Conservation (phyloP, 345 rosid species). For the Mercurialis annua region DNA sequence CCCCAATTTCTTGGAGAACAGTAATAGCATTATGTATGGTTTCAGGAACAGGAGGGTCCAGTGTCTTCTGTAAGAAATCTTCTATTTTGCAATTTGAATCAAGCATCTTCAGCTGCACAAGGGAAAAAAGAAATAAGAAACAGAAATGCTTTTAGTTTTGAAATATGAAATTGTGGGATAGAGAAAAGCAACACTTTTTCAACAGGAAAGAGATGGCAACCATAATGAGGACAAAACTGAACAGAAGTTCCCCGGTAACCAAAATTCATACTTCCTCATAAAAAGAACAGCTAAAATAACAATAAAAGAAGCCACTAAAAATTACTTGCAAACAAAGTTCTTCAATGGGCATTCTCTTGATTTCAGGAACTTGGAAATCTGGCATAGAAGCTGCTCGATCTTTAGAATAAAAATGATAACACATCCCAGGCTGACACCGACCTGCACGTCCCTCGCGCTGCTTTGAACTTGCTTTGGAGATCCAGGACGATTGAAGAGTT, state of each 20-base stretch:
- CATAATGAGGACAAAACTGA: no score
- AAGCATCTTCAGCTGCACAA: conserved; percentile 72
- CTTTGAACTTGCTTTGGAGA: conserved; percentile 91
- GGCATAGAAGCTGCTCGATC: conserved; percentile 74
- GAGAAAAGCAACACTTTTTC: neutral
- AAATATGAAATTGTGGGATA: neutral
- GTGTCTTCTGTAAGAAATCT: conserved; percentile 63
- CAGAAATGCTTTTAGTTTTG: neutral
- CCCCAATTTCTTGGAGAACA: conserved; percentile 85
- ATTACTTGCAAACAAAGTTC: conserved; percentile 92
- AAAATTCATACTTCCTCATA: neutral
- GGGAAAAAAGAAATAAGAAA: neutral
- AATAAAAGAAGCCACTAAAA: neutral
- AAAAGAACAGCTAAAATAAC: neutral
- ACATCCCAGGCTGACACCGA: conserved; percentile 89
- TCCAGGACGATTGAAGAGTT: conserved; percentile 90
- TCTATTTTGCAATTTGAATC: conserved; percentile 64
- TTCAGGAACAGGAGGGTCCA: conserved; percentile 87
- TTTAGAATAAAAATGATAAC: conserved; percentile 87
- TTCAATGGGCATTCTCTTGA: conserved; percentile 86
- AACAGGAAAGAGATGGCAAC: no score
- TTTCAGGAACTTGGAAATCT: conserved; percentile 85
- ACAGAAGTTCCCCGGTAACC: neutral
- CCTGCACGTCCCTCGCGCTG: conserved; percentile 98
- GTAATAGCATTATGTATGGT: conserved; percentile 63